Base-by-base conservation (phyloP, 208 protist genomes). In the Wallacemonas sp. region DNA sequence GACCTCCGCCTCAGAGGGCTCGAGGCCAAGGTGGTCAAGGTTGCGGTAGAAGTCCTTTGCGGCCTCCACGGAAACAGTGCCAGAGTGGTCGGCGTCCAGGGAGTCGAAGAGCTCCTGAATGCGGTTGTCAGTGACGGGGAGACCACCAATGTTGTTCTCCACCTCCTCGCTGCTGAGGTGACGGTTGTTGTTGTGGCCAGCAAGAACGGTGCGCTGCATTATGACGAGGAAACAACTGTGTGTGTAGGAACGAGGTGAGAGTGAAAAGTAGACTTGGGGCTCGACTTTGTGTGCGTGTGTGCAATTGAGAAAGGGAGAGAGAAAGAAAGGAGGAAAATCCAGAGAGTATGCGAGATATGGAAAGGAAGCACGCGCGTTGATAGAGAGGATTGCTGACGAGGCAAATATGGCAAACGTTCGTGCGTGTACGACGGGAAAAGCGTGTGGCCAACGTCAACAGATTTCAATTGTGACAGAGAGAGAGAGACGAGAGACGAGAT, bases 181-280 rank as follows among this genome's bases (percentile, higher is more conserved):
- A 47, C 92, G 88, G 76, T 95, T 95, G 84, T 94, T 97, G 81
- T 97, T 97, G 80, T 97, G 92, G 30, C 88, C 88, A 23, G 85
- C 52, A 74, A 96, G 88, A 27, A 91, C 57, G 71, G 80, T 91
- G 44, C 70, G 74, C 74, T 92, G 90, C 87, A 96, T 93, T 52
- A 32, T 74, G 24, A 49, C 2, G n/a, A 65, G 21, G 69, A 48
- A 70, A 3, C 23, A 66, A 38, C 34, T 61, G 30, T 33, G 29
- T 58, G 52, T 49, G 52, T n/a, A n/a, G n/a, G n/a, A n/a, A n/a
- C n/a, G n/a, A n/a, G n/a, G 52, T 33, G 1, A 43, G 23, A 24
- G 30, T 24, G 52, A 8, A 11, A 23, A 17, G 52, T 16, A 30
- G 52, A 39, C 6, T 23, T 58, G 44, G 19, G 3, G 52, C 38